Base-by-base conservation (phyloP, 139 green algal species). In the Desmodesmus armatus region DNA sequence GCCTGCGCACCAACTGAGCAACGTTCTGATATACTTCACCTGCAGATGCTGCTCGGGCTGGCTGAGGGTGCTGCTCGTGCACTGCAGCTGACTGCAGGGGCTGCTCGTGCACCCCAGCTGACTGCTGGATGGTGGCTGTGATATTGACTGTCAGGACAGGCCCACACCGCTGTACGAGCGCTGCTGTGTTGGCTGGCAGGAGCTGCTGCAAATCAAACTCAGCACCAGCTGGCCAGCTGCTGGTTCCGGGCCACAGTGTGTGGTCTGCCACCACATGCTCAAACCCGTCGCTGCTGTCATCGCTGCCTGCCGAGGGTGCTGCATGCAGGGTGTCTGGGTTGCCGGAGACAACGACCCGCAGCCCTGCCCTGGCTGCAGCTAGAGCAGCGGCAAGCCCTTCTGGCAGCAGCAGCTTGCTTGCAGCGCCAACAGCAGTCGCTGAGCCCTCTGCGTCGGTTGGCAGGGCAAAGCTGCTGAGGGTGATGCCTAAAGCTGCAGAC, bases 101-200 rank as follows among this genome's bases (percentile, higher is more conserved):
- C 39, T 35, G 53, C 13, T 27, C 39, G 25, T 72, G 76, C 9
- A 7, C 47, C 13, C 9, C 7, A 55, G 9, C 13, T 55, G 9
- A 55, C 47, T n/a, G 39, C 21, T 21, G 40, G 3, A 25, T 37
- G 19, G 21, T 77, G 17, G 39, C 39, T 27, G 72, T 53, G 17
- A 82, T 31, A 9, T 82, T 82, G 25, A 82, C 17, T 5, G 55
- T 13, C 3, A 82, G 55, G 1, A 82, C 76, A 41, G 29, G 76
- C 11, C 76, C 76, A 39, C 43, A 60, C 11, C 23, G 3, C 5
- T 60, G 3, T 27, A 25, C 40, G 5, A 82, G 37, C 55, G 23
- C 71, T 0, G 47, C 5, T 23, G 5, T 41, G 37, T 37, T 25
- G 13, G 76, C 21, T 40, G 37, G 35, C 76, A 53, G 76, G 55